phyloP scores from a whole-genome alignment of 805 yeast species.

The Clavispora santaluciae region DNA sequence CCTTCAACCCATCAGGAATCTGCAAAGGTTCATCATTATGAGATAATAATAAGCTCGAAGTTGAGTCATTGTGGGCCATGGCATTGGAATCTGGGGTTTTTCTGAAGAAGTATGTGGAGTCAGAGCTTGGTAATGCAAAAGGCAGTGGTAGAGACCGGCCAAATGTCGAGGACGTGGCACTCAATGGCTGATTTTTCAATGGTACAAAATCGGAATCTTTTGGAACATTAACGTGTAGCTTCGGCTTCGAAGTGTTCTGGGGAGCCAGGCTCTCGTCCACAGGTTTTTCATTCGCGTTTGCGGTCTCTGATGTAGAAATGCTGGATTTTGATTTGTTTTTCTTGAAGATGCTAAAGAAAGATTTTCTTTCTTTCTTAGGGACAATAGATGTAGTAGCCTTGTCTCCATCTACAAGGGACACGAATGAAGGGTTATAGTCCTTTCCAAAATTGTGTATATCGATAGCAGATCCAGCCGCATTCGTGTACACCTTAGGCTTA shows the following conservation, averaged over 20 bases:
- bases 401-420: conserved; percentile 2
- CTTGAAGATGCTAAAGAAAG: conserved; percentile 33
- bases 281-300: background rate
- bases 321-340: conserved; percentile 13
- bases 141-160: conserved; percentile 29
- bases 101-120: conserved; percentile 37
- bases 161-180: conserved; percentile 11
- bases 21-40: conserved; percentile 18
- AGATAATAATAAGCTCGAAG: conserved; percentile 1
- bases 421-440: conserved; percentile 33
- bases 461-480: conserved; percentile 32
- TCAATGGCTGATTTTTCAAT: conserved; percentile 10
- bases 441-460: conserved; percentile 39
- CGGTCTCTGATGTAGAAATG: background rate
- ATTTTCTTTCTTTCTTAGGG: conserved; percentile 17
- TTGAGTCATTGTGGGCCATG: conserved; percentile 2
- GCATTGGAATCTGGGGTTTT: conserved; percentile 12
- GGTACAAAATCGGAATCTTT: conserved; percentile 7
- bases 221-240: conserved; percentile 13
- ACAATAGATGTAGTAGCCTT: conserved; percentile 4
- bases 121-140: conserved; percentile 43
- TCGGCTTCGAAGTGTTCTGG: conserved; percentile 3
- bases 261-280: background rate
- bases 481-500: conserved; percentile 8
- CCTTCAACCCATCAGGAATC: conserved; percentile 36